Conservation (phyloP, 306 rosid species). For the Myrica gale region DNA sequence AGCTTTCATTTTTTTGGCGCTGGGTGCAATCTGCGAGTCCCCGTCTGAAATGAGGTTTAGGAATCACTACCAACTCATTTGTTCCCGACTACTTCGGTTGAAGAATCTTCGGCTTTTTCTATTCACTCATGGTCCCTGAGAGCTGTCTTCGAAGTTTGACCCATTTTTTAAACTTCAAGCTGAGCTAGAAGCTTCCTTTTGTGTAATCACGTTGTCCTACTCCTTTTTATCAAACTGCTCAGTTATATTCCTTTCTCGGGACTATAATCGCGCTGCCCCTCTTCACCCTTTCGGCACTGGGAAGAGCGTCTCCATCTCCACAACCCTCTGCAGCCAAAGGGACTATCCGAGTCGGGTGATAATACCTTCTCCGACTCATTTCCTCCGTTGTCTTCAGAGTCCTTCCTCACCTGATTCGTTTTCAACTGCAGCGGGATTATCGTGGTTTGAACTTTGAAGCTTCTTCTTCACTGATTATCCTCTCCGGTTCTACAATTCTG, state of each 20-base stretch:
- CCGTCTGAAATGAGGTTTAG: too few species aligned
- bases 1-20: too few species aligned
- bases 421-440: conserved; percentile 17
- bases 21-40: too few species aligned
- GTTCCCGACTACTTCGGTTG: not conserved
- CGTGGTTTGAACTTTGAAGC: conserved; percentile 18
- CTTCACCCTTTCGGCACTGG: conserved; percentile 36
- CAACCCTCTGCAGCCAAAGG: conserved; percentile 27
- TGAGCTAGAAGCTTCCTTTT: not conserved
- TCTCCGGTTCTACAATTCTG: conserved; percentile 20
- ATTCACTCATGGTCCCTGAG: not conserved
- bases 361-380: conserved; percentile 24
- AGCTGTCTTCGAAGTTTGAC: not conserved
- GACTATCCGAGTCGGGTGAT: conserved; percentile 28
- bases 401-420: conserved; percentile 27
- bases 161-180: not conserved
- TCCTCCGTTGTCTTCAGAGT: conserved; percentile 23
- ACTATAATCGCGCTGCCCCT: conserved; percentile 16
- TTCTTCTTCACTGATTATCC: conserved; percentile 21
- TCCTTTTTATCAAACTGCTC: too few species aligned
- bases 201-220: not conserved
- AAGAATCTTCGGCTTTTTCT: not conserved
- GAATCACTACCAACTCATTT: too few species aligned
- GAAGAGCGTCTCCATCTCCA: conserved; percentile 29
- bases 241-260: too few species aligned